Evolutionary conservation across 805 yeast species (phyloP).

Genomic region (Sugiyamaella marilandica): DNA sequence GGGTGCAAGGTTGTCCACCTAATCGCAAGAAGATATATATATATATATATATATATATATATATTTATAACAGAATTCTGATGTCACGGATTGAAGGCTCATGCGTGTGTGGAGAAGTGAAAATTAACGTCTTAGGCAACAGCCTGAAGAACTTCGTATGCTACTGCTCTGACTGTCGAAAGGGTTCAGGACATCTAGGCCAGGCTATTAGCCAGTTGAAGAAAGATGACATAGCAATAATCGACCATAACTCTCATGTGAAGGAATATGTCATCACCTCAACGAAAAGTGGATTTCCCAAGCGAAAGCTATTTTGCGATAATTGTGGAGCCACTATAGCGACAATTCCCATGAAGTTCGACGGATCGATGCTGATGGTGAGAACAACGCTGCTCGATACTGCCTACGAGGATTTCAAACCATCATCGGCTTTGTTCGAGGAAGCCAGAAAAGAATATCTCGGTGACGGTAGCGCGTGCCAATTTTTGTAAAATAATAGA

Average conservation of each 20-base stretch:
- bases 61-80: neutral
- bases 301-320: slow-evolving; percentile 11
- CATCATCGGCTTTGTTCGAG: slow-evolving; percentile 6
- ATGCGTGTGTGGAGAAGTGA: slow-evolving; percentile 13
- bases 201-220: slow-evolving; percentile 9
- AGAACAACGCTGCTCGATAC: slow-evolving; percentile 13
- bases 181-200: slow-evolving; percentile 16
- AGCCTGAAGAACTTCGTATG: slow-evolving; percentile 8
- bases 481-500: neutral
- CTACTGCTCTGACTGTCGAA: slow-evolving; percentile 18
- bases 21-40: too few relatives aligned
- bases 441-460: slow-evolving; percentile 2
- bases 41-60: neutral
- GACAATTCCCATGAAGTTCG: slow-evolving; percentile 15
- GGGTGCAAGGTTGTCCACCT: too few relatives aligned
- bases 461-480: neutral
- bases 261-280: slow-evolving; percentile 8
- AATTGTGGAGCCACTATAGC: slow-evolving; percentile 14
- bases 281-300: slow-evolving; percentile 15
- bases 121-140: neutral
- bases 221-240: slow-evolving; percentile 4
- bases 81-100: slow-evolving; percentile 1
- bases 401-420: slow-evolving; percentile 6
- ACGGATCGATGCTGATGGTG: slow-evolving; percentile 11
- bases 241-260: slow-evolving; percentile 3